A percentile compares a stretch with the other conserved stretches of the same genome.
These are phyloP conservation scores for Syzygium aromaticum DNA, from an alignment of 345 rosid genomes.

Conservation along the genomic window DNA sequence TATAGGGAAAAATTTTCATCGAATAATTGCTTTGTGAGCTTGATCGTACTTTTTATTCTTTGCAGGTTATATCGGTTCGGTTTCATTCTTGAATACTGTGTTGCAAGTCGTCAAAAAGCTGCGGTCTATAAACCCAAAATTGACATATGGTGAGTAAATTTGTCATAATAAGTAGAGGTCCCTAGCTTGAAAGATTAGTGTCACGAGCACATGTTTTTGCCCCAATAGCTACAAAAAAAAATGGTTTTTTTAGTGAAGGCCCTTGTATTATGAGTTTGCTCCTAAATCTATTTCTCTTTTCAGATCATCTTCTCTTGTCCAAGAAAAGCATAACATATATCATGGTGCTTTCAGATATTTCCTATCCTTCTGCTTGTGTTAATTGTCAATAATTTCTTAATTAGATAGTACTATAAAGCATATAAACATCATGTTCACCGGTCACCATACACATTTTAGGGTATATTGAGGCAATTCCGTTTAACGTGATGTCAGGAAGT, in stretches of 20 bases:
- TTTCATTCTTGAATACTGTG: slow-evolving; percentile 68
- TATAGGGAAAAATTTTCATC: background rate
- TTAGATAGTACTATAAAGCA: background rate
- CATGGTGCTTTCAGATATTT: background rate
- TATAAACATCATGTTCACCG: background rate
- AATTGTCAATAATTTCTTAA: background rate
- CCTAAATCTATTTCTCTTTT: background rate
- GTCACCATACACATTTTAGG: background rate
- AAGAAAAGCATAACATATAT: background rate
- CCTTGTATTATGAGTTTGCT: background rate
- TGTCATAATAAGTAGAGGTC: background rate
- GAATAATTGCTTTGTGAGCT: background rate
- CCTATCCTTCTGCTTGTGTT: background rate
- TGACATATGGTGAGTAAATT: slow-evolving; percentile 63
- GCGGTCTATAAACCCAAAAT: slow-evolving; percentile 75
- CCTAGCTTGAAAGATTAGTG: background rate
- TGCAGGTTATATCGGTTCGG: slow-evolving; percentile 98
- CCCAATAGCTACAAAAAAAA: background rate
- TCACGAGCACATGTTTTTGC: background rate
- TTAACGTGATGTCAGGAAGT: background rate
- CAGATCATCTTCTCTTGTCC: background rate
- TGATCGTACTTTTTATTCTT: background rate
- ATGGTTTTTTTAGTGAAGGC: background rate
- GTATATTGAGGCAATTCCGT: background rate
- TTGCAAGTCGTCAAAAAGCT: slow-evolving; percentile 79